phyloP scores from a whole-genome alignment of 2,329 filamentous ascomycete genomes.

The Fusarium sp. region DNA sequence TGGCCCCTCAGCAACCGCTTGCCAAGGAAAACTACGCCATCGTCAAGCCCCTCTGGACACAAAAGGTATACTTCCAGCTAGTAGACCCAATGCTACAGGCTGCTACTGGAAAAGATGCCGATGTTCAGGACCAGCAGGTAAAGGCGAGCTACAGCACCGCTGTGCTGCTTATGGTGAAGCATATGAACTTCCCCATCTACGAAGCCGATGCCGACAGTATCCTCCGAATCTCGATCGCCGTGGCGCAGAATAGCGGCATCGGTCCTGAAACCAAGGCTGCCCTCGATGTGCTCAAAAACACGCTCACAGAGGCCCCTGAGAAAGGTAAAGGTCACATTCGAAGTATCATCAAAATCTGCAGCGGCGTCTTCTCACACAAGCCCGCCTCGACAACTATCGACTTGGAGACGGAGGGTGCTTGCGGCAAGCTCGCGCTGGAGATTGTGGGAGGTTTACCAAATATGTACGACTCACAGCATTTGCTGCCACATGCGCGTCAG shows the following conservation, averaged over 20 bases:
- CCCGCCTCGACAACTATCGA: constrained; percentile 36
- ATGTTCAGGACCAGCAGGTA: constrained; percentile 41
- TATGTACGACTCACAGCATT: constrained; percentile 57
- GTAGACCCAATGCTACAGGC: constrained; percentile 56
- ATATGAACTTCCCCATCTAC: constrained; percentile 61
- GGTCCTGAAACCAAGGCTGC: constrained; percentile 58
- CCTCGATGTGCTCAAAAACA: constrained; percentile 58
- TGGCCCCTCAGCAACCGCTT: constrained; percentile 52
- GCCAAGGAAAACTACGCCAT: constrained; percentile 54
- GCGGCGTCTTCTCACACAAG: constrained; percentile 50
- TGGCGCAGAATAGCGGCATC: constrained; percentile 53
- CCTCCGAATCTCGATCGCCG: constrained; percentile 59
- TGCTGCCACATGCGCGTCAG: constrained; percentile 55
- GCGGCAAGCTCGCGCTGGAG: constrained; percentile 58
- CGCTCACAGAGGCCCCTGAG: constrained; percentile 57
- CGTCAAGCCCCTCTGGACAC: constrained; percentile 57
- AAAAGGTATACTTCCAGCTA: constrained; percentile 60
- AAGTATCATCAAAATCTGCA: constrained; percentile 58
- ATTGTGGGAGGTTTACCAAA: constrained; percentile 59
- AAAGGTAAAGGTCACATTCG: constrained; percentile 59
- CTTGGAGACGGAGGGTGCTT: constrained; percentile 46
- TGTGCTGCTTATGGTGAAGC: constrained; percentile 58
- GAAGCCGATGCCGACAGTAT: constrained; percentile 59
- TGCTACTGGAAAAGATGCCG: constrained; percentile 49
- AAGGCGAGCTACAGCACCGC: constrained; percentile 57